Evolutionary conservation across 306 rosid species (phyloP), one percentile per base, ranked within the genome.

Genomic region (Dryas drummondii): DNA sequence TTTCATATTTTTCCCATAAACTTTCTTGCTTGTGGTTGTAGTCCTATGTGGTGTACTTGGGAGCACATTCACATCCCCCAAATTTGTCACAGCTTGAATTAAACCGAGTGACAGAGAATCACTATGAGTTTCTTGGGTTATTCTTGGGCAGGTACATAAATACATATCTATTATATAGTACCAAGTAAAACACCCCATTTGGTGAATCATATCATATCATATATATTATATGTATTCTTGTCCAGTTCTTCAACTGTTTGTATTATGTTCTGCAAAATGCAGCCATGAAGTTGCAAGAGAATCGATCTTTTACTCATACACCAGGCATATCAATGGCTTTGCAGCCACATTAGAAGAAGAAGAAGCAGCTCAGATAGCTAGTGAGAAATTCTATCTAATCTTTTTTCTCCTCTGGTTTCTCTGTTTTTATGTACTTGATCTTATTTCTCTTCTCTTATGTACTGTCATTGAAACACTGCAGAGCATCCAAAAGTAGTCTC

Each of bases 31-130:
- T 59, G 71, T 76, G 41, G 45, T 44, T 65, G 9, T 60, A 94
- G 98, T 87, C 98, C 12, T 94, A 94, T 85, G 89, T 91, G 2
- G 97, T 94, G 47, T 94, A 94, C 80, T 54, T 94, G 74, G 98
- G 98, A 84, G 78, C 89, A 12, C 98, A 94, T 65, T 84, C 96
- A 26, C 93, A 86, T 63, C 81, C 78, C 73, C 81, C 86, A 65
- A 76, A 84, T 72, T 66, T 79, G 22, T 80, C 87, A 32, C 74
- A 84, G 11, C 46, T 80, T 82, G 86, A 90, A 54, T 82, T 74
- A 16, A 65, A 85, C 40, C 85, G 19, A 6, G 89, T 87, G n/a
- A 85, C 83, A 6, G 48, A 90, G 16, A 82, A 90, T 51, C 98
- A 94, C 86, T 66, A 71, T 51, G 83, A 91, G 77, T 88, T 94